A percentile compares a stretch with the other conserved stretches of the same genome.
Conservation (phyloP, 2,329 filamentous ascomycete species). For the Penicillium sp. region DNA sequence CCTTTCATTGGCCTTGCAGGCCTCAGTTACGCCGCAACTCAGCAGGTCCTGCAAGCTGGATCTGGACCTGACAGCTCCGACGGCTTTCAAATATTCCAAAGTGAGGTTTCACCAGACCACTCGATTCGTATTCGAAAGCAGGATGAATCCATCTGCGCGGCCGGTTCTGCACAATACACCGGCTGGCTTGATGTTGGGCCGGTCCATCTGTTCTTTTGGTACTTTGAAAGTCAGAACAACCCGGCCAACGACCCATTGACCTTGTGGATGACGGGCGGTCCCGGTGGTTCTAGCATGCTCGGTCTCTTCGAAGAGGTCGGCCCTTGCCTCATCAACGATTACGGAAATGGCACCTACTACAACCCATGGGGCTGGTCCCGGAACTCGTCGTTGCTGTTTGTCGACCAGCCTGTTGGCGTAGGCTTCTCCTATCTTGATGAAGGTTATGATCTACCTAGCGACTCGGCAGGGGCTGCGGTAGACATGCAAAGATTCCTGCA, state of each 20-base stretch:
- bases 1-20: background rate
- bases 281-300: conserved; percentile 50
- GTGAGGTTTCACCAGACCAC: background rate
- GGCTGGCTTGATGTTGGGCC: conserved; percentile 3
- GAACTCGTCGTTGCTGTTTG: conserved; percentile 33
- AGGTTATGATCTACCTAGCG: conserved; percentile 70
- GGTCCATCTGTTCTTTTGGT: conserved; percentile 36
- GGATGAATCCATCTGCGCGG: background rate
- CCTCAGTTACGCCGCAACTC: background rate
- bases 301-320: conserved; percentile 51
- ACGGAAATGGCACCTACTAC: conserved; percentile 40
- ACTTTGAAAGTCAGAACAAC: conserved; percentile 39
- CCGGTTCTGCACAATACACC: conserved; percentile 7
- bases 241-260: conserved; percentile 47
- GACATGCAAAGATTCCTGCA: conserved; percentile 49
- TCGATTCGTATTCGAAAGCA: conserved; percentile 2
- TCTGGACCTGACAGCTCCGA: background rate
- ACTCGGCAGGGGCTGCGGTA: conserved; percentile 40
- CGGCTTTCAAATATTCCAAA: background rate
- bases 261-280: conserved; percentile 52
- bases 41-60: background rate
- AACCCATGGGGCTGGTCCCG: conserved; percentile 34
- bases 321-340: conserved; percentile 40
- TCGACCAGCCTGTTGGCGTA: conserved; percentile 37
- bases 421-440: conserved; percentile 63